Evolutionary conservation across 441 rosid species (phyloP).

Genomic region (Erodium chrysanthum): DNA sequence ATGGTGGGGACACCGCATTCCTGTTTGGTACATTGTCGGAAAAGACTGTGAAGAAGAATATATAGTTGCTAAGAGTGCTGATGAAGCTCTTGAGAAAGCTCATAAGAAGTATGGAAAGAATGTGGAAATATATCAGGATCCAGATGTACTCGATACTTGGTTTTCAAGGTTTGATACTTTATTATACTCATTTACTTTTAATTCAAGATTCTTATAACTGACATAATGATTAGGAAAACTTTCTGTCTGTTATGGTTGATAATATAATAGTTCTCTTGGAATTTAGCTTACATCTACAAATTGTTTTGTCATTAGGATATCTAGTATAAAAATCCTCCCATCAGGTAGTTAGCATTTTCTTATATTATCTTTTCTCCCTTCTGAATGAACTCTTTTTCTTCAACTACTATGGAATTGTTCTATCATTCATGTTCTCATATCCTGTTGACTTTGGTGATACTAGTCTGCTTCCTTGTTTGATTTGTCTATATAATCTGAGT

Average conservation of each 20-base stretch:
- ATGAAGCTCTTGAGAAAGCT: slow-evolving; percentile 76
- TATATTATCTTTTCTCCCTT: not conserved
- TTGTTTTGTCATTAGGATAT: not conserved
- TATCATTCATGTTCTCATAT: not conserved
- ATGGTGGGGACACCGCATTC: slow-evolving; percentile 99
- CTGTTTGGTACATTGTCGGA: slow-evolving; percentile 91
- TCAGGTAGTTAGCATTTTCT: not conserved
- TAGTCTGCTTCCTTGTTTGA: not conserved
- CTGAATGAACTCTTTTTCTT: not conserved
- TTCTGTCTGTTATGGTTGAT: not conserved
- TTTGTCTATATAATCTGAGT: not conserved
- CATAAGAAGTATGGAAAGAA: slow-evolving; percentile 57
- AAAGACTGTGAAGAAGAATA: slow-evolving; percentile 76
- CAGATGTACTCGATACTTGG: slow-evolving; percentile 98
- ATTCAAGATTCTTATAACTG: slow-evolving; percentile 1
- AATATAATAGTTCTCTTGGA: not conserved
- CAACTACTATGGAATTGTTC: not conserved
- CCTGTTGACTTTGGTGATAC: not conserved
- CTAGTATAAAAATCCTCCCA: not conserved
- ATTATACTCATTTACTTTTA: not conserved
- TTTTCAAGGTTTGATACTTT: slow-evolving; percentile 65
- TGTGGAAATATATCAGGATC: slow-evolving; percentile 83
- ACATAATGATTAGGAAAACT: not conserved
- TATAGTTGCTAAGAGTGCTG: slow-evolving; percentile 64
- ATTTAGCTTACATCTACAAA: slow-evolving; percentile 5